phyloP scores from a whole-genome alignment of 1,139 yeast species.

The Magnusiomyces tetraspermus region DNA sequence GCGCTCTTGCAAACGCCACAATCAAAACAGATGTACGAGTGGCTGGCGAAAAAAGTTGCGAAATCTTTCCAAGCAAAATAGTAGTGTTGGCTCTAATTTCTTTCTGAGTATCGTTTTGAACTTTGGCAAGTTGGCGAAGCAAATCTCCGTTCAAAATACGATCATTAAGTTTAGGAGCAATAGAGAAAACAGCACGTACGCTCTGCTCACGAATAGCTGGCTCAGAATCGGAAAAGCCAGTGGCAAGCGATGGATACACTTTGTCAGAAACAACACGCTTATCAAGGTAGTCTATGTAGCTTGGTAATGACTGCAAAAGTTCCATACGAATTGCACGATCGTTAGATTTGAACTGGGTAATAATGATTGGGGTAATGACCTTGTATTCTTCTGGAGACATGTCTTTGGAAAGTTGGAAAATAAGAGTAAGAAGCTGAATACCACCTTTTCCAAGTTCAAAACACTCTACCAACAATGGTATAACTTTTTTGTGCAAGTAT shows the following conservation, averaged over 20 bases:
- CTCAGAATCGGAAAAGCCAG: conserved; percentile 82
- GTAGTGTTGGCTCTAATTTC: conserved; percentile 83
- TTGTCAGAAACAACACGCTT: conserved; percentile 59
- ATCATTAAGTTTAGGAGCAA: conserved; percentile 60
- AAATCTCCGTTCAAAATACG: conserved; percentile 83
- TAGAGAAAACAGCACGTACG: conserved; percentile 53
- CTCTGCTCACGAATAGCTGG: conserved; percentile 74
- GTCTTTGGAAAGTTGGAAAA: conserved; percentile 34
- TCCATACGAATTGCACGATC: conserved; percentile 73
- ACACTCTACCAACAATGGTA: conserved; percentile 54
- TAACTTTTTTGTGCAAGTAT: conserved; percentile 50
- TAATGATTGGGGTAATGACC: conserved; percentile 50
- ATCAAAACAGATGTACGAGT: conserved; percentile 50
- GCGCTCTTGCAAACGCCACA: conserved; percentile 77
- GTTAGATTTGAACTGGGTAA: conserved; percentile 52
- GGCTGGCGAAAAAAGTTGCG: conserved; percentile 46
- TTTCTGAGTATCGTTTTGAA: conserved; percentile 77
- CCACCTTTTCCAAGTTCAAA: conserved; percentile 27
- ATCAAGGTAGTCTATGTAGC: conserved; percentile 43
- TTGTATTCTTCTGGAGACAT: conserved; percentile 38
- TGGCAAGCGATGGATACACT: conserved; percentile 56
- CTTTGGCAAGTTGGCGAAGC: conserved; percentile 69
- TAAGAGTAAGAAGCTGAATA: conserved; percentile 20
- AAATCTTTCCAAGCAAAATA: conserved; percentile 61
- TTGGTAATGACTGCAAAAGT: conserved; percentile 54